These are phyloP conservation scores for Globisporangium irregulare DNA, from an alignment of 352 stramenopile species.

Conservation along the genomic window DNA sequence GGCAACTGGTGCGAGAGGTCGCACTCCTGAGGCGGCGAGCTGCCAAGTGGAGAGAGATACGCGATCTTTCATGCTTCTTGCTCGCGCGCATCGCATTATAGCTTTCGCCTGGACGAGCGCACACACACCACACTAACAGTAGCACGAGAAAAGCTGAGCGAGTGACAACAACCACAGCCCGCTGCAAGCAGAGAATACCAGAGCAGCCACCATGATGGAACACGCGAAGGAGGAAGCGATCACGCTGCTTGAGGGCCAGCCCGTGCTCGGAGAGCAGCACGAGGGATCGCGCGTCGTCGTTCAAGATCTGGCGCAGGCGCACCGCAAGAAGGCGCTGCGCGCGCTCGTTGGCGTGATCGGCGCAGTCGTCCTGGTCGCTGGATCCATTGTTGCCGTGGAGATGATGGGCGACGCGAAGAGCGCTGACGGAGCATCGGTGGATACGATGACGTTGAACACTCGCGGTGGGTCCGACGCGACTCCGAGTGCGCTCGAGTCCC, in stretches of 20 bases:
- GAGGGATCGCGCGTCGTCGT: not conserved
- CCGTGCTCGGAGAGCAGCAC: not conserved
- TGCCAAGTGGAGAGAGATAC: not conserved
- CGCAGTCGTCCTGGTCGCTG: conserved; percentile 18
- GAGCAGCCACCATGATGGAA: conserved; percentile 9
- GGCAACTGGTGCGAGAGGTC: conserved; percentile 8
- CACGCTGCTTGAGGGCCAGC: conserved; percentile 14
- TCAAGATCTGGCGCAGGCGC: conserved; percentile 5
- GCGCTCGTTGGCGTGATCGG: conserved; percentile 14
- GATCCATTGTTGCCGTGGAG: conserved; percentile 26
- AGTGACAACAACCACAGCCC: not conserved
- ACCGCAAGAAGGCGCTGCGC: conserved; percentile 8
- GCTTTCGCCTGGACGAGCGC: conserved; percentile 4
- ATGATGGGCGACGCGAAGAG: conserved; percentile 15
- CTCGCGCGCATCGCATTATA: not conserved
- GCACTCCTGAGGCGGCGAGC: not conserved
- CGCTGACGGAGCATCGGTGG: not conserved
- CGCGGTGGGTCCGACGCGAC: not conserved
- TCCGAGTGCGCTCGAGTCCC: conserved; percentile 18
- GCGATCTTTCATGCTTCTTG: conserved; percentile 1
- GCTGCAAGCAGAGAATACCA: not conserved
- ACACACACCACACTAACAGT: not conserved
- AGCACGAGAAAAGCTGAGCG: not conserved
- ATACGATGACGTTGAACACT: conserved; percentile 15
- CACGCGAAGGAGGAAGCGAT: conserved; percentile 12